A percentile compares a stretch with the other conserved stretches of the same genome.
phyloP scores from a whole-genome alignment of 495 filamentous ascomycete species.

The Penicillium macrosclerotiorum region DNA sequence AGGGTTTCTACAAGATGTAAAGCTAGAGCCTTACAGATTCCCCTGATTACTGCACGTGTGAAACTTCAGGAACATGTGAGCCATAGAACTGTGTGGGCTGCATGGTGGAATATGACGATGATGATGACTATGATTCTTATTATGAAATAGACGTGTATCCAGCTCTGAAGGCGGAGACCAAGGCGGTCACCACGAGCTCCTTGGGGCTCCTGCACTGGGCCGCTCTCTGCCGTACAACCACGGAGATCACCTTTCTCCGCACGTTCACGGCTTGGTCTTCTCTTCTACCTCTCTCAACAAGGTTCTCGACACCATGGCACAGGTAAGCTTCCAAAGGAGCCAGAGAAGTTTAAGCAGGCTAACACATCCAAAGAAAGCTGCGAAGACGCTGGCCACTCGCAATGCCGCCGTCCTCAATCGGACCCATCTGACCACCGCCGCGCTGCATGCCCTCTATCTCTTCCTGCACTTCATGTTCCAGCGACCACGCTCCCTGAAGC shows the following conservation, averaged over 20 bases:
- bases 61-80: too few relatives aligned
- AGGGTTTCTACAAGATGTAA: too few relatives aligned
- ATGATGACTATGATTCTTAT: too few relatives aligned
- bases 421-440: slow-evolving; percentile 71
- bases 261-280: neutral
- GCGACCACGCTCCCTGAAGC: slow-evolving; percentile 62
- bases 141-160: too few relatives aligned
- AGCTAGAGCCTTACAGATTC: too few relatives aligned
- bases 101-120: too few relatives aligned
- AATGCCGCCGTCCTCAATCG: slow-evolving; percentile 73
- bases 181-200: neutral
- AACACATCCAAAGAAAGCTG: slow-evolving; percentile 68
- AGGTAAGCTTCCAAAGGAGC: slow-evolving; percentile 24
- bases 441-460: slow-evolving; percentile 71
- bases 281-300: neutral
- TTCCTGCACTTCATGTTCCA: slow-evolving; percentile 64
- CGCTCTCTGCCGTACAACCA: neutral
- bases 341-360: neutral
- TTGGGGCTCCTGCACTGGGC: neutral
- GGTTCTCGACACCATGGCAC: slow-evolving; percentile 27
- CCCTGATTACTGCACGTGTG: too few relatives aligned
- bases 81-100: too few relatives aligned
- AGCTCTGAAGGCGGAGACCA: neutral
- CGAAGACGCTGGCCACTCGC: slow-evolving; percentile 82
- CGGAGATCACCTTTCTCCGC: neutral